Conservation (phyloP, 257 asterid species). For the Verbena officinalis region DNA sequence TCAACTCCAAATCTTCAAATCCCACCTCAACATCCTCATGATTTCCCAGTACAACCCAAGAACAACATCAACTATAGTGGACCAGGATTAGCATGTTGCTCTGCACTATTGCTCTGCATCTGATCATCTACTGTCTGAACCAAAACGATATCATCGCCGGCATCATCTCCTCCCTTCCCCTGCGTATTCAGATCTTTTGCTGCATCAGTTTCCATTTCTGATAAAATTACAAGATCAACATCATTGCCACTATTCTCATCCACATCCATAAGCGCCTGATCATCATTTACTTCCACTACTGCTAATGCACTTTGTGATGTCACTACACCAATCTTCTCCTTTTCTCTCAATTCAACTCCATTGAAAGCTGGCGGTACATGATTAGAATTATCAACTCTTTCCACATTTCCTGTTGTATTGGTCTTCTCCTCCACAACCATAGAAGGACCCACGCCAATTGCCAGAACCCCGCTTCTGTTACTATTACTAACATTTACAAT, state of each 20-base stretch:
- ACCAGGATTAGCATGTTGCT: constrained; percentile 18
- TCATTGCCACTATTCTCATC: constrained; percentile 34
- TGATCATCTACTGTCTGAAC: constrained; percentile 29
- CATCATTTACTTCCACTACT: constrained; percentile 26
- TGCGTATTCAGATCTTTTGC: constrained; percentile 25
- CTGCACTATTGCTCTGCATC: constrained; percentile 26
- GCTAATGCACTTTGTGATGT: too few species aligned
- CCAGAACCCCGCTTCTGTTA: constrained; percentile 22
- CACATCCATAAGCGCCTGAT: constrained; percentile 42
- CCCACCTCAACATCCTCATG: constrained; percentile 11
- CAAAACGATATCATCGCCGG: constrained; percentile 21
- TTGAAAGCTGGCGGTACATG: constrained; percentile 41
- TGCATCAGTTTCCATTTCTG: constrained; percentile 20
- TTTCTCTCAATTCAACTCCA: constrained; percentile 47
- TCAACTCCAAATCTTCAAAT: background rate
- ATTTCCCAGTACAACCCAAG: background rate
- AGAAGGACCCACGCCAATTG: constrained; percentile 24
- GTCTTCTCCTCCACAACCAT: constrained; percentile 25
- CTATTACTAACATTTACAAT: constrained; percentile 8
- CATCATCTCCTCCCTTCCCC: constrained; percentile 25
- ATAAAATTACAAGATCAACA: constrained; percentile 22
- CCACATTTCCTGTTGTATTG: constrained; percentile 21
- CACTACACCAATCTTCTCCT: constrained; percentile 23
- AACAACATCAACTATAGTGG: constrained; percentile 25
- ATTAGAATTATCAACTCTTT: constrained; percentile 35